Conservation (phyloP, 495 filamentous ascomycete species). For the Sordaria brevicollis region DNA sequence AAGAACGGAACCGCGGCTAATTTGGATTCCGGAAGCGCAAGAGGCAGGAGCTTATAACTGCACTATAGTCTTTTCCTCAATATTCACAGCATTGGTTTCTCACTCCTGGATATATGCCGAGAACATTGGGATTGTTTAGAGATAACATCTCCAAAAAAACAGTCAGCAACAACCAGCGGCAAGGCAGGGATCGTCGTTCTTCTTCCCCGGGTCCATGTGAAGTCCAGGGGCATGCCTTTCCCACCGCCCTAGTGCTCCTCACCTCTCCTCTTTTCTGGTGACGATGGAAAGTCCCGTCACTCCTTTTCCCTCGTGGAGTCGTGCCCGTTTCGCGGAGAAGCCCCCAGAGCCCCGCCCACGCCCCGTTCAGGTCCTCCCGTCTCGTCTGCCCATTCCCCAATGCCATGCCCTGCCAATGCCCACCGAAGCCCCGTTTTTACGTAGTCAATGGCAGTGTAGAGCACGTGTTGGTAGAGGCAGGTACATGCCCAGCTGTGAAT, state of each 20-base stretch:
- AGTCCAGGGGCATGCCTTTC: not conserved
- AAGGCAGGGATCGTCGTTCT: not conserved
- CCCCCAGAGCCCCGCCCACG: not conserved
- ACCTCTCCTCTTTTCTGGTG: not conserved
- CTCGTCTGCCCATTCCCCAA: not conserved
- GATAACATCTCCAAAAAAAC: no score
- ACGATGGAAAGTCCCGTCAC: not conserved
- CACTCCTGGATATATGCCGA: not conserved
- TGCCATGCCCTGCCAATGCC: not conserved
- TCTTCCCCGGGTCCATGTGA: not conserved
- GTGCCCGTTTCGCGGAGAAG: not conserved
- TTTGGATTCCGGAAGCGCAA: not conserved
- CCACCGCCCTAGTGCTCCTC: not conserved
- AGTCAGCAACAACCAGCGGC: not conserved
- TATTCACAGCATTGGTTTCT: not conserved
- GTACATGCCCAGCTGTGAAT: not conserved
- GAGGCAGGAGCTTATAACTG: not conserved
- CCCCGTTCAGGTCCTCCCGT: not conserved
- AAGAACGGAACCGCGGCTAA: not conserved
- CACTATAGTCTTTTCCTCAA: not conserved
- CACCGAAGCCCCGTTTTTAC: not conserved
- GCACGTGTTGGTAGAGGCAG: not conserved
- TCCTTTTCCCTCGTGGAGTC: not conserved
- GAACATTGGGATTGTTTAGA: not conserved
- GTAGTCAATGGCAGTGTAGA: not conserved